Evolutionary conservation across 1,284 basidiomycete genomes (phyloP), one percentile per base, ranked within the genome.

Genomic region (Cystobasidium pallidum): DNA sequence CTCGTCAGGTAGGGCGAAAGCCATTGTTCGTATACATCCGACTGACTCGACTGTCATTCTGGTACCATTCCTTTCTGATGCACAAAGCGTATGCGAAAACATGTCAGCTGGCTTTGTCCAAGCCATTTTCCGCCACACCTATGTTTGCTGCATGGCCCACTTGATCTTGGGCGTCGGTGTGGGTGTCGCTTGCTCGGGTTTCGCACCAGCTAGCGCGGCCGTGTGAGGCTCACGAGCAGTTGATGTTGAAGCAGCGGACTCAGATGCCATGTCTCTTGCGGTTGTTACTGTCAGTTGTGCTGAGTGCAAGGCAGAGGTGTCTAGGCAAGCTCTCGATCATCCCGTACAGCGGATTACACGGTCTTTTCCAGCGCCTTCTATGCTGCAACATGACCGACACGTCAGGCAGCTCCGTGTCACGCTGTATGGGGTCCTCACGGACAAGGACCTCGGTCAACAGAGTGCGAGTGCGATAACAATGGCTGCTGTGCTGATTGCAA

Each of bases 51-150:
- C n/a, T 49, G 55, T 78, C 76, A n/a, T 75, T 77, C 55, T 79
- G 78, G 61, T 77, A 79, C 76, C 76, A 75, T 39, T 75, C 74
- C 43, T 75, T 72, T 24, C 74, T 72, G 21, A 3, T 15, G 3
- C n/a, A n/a, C n/a, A n/a, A n/a, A n/a, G n/a, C n/a, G n/a, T n/a
- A n/a, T n/a, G n/a, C n/a, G n/a, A n/a, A n/a, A n/a, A n/a, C n/a
- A n/a, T n/a, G n/a, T n/a, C n/a, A n/a, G n/a, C n/a, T n/a, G n/a
- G n/a, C n/a, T n/a, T n/a, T n/a, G n/a, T n/a, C n/a, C n/a, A n/a
- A n/a, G n/a, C n/a, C n/a, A n/a, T n/a, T n/a, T n/a, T n/a, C n/a
- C 49, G 49, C 26, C 30, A n/a, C 34, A 30, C 24, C 17, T 30
- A 15, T 61, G 11, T 47, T 13, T 15, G 19, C 17, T 61, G 58